Percentiles rank a stretch among this genome's conserved stretches.
Evolutionary conservation across 2,329 filamentous ascomycete species (phyloP).

Genomic region (Hirsutella thompsonii): DNA sequence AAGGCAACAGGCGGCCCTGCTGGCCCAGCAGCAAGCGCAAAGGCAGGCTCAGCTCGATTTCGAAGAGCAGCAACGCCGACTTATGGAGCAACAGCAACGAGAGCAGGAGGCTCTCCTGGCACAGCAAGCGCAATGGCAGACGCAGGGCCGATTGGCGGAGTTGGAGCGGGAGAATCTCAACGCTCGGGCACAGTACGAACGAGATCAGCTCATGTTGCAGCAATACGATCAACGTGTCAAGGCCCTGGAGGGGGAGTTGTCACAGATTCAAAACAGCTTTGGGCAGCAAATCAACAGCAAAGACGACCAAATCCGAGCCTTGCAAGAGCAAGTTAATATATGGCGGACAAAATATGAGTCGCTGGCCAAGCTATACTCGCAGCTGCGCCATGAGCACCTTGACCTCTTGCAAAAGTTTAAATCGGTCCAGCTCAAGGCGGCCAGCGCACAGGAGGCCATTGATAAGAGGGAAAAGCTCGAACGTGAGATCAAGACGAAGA

Average conservation of each 20-base stretch:
- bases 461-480: slow-evolving; percentile 90
- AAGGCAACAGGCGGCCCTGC: slow-evolving; percentile 70
- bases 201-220: slow-evolving; percentile 92
- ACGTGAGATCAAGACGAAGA: slow-evolving; percentile 98
- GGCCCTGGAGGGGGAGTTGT: slow-evolving; percentile 75
- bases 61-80: slow-evolving; percentile 79
- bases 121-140: slow-evolving; percentile 87
- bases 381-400: slow-evolving; percentile 87
- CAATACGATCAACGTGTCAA: slow-evolving; percentile 95
- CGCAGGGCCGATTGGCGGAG: slow-evolving; percentile 89
- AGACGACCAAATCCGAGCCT: slow-evolving; percentile 82
- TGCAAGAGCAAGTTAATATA: slow-evolving; percentile 95
- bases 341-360: slow-evolving; percentile 97
- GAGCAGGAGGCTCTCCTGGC: slow-evolving; percentile 82
- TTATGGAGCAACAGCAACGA: slow-evolving; percentile 79
- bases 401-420: slow-evolving; percentile 96
- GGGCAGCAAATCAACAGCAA: slow-evolving; percentile 78
- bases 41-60: slow-evolving; percentile 88
- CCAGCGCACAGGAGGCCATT: slow-evolving; percentile 92
- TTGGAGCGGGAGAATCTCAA: slow-evolving; percentile 91
- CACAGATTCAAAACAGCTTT: slow-evolving; percentile 69
- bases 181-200: slow-evolving; percentile 87
- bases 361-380: slow-evolving; percentile 91
- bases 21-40: slow-evolving; percentile 70
- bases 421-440: slow-evolving; percentile 86